These are phyloP conservation scores for Yamadazyma takamatsuzukensis DNA, from an alignment of 805 yeast species.

Conservation along the genomic window DNA sequence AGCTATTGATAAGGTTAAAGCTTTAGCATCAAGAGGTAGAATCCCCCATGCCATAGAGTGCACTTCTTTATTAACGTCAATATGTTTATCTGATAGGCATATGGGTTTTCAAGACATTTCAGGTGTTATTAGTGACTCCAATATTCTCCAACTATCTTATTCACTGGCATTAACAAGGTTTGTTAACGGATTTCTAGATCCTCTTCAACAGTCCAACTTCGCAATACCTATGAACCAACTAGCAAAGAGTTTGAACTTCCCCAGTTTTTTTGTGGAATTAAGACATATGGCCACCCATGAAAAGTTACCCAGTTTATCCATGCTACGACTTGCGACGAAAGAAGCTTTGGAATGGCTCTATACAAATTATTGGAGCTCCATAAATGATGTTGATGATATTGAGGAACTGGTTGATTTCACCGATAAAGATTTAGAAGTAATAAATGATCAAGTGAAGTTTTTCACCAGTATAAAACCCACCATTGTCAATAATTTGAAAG, in stretches of 20 bases:
- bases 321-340: constrained; percentile 56
- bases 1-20: constrained; percentile 52
- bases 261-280: constrained; percentile 81
- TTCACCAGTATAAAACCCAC: constrained; percentile 1
- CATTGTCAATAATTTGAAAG: constrained; percentile 38
- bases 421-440: constrained; percentile 8
- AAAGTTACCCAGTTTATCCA: constrained; percentile 62
- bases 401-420: constrained; percentile 10
- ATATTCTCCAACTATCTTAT: constrained; percentile 49
- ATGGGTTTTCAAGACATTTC: constrained; percentile 1
- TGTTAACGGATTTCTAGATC: constrained; percentile 89
- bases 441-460: constrained; percentile 8
- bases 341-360: constrained; percentile 75
- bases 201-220: constrained; percentile 70
- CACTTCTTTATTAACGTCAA: constrained; percentile 57
- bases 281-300: constrained; percentile 94
- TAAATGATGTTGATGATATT: constrained; percentile 23
- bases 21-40: constrained; percentile 56
- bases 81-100: constrained; percentile 34
- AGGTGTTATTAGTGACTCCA: constrained; percentile 20
- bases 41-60: constrained; percentile 71
- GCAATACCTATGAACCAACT: constrained; percentile 77
- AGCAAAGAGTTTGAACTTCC: constrained; percentile 67
- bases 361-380: constrained; percentile 62
- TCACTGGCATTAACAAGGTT: constrained; percentile 76